phyloP scores from a whole-genome alignment of 2,329 filamentous ascomycete species.

The Aspergillus tamarii region DNA sequence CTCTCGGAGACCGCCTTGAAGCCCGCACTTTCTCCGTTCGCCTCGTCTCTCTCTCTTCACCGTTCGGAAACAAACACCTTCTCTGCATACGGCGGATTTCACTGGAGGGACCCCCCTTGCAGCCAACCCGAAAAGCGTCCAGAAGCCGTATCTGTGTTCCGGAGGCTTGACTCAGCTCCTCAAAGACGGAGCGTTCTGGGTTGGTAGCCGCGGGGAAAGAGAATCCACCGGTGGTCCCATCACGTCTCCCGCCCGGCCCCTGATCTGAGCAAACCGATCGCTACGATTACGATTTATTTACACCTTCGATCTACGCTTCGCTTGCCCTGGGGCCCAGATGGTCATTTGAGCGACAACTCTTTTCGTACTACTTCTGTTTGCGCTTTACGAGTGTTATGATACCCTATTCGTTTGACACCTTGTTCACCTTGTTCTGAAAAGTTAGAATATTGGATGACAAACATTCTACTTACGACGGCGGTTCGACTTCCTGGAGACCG shows the following conservation, averaged over 20 bases:
- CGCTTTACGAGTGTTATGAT: slow-evolving; percentile 18
- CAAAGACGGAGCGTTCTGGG: slow-evolving; percentile 12
- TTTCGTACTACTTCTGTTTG: neutral
- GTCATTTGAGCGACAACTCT: neutral
- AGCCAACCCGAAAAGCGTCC: neutral
- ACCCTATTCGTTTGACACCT: slow-evolving; percentile 18
- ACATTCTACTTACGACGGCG: neutral
- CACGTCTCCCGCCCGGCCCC: slow-evolving; percentile 13
- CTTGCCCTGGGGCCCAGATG: neutral
- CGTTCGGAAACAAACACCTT: neutral
- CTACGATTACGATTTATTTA: slow-evolving; percentile 2
- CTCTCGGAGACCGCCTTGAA: slow-evolving; percentile 4
- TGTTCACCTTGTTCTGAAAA: slow-evolving; percentile 11
- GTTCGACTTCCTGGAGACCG: neutral
- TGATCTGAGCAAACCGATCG: slow-evolving; percentile 14
- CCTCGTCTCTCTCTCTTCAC: neutral
- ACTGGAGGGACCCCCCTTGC: neutral
- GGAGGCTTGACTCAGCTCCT: slow-evolving; percentile 8
- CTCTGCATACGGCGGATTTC: neutral
- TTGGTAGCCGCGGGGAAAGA: slow-evolving; percentile 19
- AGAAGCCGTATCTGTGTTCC: neutral
- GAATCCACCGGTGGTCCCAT: slow-evolving; percentile 9
- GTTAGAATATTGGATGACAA: slow-evolving; percentile 5
- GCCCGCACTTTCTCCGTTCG: neutral
- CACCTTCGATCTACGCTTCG: neutral